Evolutionary conservation across 1,284 basidiomycete genomes (phyloP), one percentile per base, ranked within the genome.

Genomic region (Amylostereum chailletii): DNA sequence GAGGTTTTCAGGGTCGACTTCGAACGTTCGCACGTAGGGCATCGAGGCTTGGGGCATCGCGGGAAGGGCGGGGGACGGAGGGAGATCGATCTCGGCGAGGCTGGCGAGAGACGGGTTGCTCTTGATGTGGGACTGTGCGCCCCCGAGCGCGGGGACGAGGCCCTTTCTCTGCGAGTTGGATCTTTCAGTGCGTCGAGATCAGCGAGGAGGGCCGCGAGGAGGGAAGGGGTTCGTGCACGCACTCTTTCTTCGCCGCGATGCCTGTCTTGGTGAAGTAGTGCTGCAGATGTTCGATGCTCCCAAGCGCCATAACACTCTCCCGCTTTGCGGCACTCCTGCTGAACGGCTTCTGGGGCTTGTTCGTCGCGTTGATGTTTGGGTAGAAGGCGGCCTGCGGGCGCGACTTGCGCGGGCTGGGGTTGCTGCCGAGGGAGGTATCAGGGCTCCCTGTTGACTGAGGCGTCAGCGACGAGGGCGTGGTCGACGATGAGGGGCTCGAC

Each of bases 251-350:
- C 30, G 84, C 76, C 11, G 72, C 76, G 49, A 90, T 75, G 3
- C 87, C 87, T 0, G 85, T 81, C 75, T 90, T 90, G 4, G 89
- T 90, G 58, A 90, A 91, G 61, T 90, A 90, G 61, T 92, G 85
- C 66, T 93, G 90, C 46, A 93, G 74, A 62, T 91, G 86, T 60
- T 90, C 86, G 55, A 93, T 92, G 62, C 86, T 88, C 31, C 88
- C 88, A 26, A 93, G 67, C 0, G 86, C 81, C 83, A 91, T 85
- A 19, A 93, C 90, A 59, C 86, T 89, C 63, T 88, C 85, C 41
- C 90, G 76, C 67, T 90, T 90, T 4, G 87, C 86, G 3, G 90
- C 90, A 55, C 86, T 90, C 56, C 84, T 72, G 59, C 85, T 87
- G 73, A 92, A 92, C 5, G 86, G 86, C 57, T 90, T 90, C 64